Evolutionary conservation across 2,329 filamentous ascomycete genomes (phyloP).

Genomic region (Cladophialophora chaetospira): DNA sequence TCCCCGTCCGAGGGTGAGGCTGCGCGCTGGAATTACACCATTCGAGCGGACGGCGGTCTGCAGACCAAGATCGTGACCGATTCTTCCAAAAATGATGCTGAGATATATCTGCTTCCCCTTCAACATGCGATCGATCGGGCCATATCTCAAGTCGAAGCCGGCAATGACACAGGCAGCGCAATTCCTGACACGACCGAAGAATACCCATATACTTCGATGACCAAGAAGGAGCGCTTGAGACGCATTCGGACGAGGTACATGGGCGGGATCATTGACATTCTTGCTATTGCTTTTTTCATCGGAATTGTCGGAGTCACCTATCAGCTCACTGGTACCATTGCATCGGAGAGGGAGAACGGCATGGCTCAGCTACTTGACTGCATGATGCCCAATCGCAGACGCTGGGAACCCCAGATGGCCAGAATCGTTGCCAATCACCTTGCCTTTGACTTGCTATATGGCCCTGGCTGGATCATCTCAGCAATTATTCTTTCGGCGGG

Average conservation of each 20-base stretch:
- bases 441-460: slow-evolving; percentile 76
- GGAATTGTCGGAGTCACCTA: slow-evolving; percentile 81
- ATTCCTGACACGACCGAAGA: slow-evolving; percentile 56
- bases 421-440: slow-evolving; percentile 78
- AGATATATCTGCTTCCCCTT: slow-evolving; percentile 77
- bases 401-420: slow-evolving; percentile 76
- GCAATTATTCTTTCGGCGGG: slow-evolving; percentile 64
- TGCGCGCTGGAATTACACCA: slow-evolving; percentile 80
- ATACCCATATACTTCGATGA: slow-evolving; percentile 75
- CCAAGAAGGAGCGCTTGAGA: slow-evolving; percentile 65
- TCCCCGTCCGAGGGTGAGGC: slow-evolving; percentile 71
- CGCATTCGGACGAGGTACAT: slow-evolving; percentile 71
- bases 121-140: slow-evolving; percentile 75
- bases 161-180: slow-evolving; percentile 46
- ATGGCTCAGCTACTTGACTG: slow-evolving; percentile 88
- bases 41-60: slow-evolving; percentile 73
- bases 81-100: slow-evolving; percentile 68
- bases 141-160: slow-evolving; percentile 55
- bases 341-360: slow-evolving; percentile 79
- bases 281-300: slow-evolving; percentile 77
- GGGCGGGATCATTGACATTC: slow-evolving; percentile 70
- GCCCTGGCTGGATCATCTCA: slow-evolving; percentile 80
- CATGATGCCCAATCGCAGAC: slow-evolving; percentile 77
- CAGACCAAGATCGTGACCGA: slow-evolving; percentile 66
- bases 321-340: slow-evolving; percentile 82